phyloP scores from a whole-genome alignment of 2,329 filamentous ascomycete genomes.

The Phyllosticta paracitricarpa region DNA sequence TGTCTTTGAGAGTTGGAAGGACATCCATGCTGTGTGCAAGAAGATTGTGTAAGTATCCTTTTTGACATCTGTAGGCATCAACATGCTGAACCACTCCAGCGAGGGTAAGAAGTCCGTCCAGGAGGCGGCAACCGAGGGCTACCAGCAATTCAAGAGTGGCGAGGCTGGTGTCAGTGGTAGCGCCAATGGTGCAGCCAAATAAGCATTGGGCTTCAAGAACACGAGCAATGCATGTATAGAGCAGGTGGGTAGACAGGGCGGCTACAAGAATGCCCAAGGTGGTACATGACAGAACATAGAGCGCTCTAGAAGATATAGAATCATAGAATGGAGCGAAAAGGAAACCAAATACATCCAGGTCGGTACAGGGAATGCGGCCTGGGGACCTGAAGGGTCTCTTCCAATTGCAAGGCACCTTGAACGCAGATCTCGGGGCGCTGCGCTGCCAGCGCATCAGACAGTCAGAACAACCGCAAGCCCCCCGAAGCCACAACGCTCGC shows the following conservation, averaged over 20 bases:
- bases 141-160: slow-evolving; percentile 37
- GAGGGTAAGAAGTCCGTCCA: slow-evolving; percentile 61
- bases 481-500: not conserved
- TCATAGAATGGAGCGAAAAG: not conserved
- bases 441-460: slow-evolving; percentile 6
- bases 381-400: not conserved
- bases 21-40: slow-evolving; percentile 66
- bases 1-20: slow-evolving; percentile 73
- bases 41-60: slow-evolving; percentile 47
- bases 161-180: slow-evolving; percentile 21
- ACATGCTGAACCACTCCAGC: slow-evolving; percentile 19
- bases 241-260: not conserved
- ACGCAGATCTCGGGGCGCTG: slow-evolving; percentile 1
- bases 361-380: not conserved
- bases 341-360: not conserved
- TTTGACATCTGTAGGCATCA: not conserved
- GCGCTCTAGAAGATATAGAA: not conserved
- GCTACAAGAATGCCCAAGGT: not conserved
- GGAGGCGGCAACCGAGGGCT: slow-evolving; percentile 52
- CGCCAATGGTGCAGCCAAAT: not conserved
- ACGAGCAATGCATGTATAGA: not conserved
- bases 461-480: not conserved
- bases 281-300: not conserved
- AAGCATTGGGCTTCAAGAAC: slow-evolving; percentile 5
- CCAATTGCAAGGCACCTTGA: not conserved